phyloP scores from a whole-genome alignment of 805 yeast species.

The Sporopachydermia lactativora region DNA sequence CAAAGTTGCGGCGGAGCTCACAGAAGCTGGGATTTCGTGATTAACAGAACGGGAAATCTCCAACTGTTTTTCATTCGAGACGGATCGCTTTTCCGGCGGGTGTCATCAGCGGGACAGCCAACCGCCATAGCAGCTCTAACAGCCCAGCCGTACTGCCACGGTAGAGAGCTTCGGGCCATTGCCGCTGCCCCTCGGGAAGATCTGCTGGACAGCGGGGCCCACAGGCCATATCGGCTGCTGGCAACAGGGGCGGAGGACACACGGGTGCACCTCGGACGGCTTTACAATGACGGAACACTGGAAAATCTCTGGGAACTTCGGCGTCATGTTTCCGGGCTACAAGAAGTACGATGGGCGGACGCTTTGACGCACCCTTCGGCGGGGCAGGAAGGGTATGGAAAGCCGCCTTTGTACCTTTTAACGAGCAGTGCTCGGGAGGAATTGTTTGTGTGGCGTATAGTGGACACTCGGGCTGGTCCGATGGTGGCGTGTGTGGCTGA shows the following conservation, averaged over 20 bases:
- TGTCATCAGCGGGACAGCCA: too few species aligned
- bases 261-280: slow-evolving; percentile 42
- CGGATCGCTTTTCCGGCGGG: too few species aligned
- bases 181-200: slow-evolving; percentile 29
- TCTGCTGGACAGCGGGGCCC: slow-evolving; percentile 16
- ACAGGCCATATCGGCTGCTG: slow-evolving; percentile 28
- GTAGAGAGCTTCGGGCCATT: slow-evolving; percentile 77
- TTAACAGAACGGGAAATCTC: slow-evolving; percentile 9
- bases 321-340: slow-evolving; percentile 83
- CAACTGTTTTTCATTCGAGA: too few species aligned
- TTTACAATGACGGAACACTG: slow-evolving; percentile 27
- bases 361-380: neutral
- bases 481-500: slow-evolving; percentile 35
- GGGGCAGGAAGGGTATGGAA: too few species aligned
- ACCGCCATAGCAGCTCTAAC: too few species aligned
- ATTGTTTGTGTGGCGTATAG: slow-evolving; percentile 62
- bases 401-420: neutral
- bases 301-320: slow-evolving; percentile 46
- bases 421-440: slow-evolving; percentile 82
- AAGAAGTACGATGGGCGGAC: slow-evolving; percentile 17
- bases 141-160: slow-evolving; percentile 43
- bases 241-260: slow-evolving; percentile 89
- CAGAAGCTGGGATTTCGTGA: slow-evolving; percentile 55
- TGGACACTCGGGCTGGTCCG: slow-evolving; percentile 24
- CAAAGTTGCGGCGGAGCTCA: slow-evolving; percentile 88